Evolutionary conservation across 805 yeast species (phyloP), one percentile per base, ranked within the genome.

Genomic region (Zygotorulaspora danielsina): DNA sequence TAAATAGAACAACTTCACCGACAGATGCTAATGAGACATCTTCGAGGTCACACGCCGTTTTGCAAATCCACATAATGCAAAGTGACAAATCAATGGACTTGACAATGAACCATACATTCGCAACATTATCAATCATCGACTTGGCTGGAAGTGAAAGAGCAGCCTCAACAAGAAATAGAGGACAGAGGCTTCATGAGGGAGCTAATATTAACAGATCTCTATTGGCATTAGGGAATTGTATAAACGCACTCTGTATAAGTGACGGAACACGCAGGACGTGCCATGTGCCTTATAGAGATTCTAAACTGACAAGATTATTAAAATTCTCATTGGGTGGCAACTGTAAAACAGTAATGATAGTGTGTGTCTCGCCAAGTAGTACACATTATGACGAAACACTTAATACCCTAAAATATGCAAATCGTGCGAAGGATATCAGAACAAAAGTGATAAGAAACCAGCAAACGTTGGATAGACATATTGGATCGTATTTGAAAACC

Each of bases 91-190:
- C 82, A 0, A 79, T 81, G 0, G 86, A 78, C 41, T 49, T 84
- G 13, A 69, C 68, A 11, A 86, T 83, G 53, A 72, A 78, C 21
- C 89, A 81, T 48, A 76, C 81, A 0, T 79, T 75, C 63, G 88
- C 95, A 0, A 85, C 95, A 0, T 65, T 89, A 20, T 82, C 93
- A 1, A 82, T 90, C 19, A 89, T 90, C 34, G 97, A 90, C 61
- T 65, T 90, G 32, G 97, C 97, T 0, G 97, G 97, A 4, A 84
- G 95, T 62, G 97, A 90, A 64, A 69, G 97, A 29, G 97, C 97
- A 0, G 79, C 93, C 0, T 83, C 93, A 0, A 88, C 97, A 0
- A 78, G 76, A 49, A 90, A 90, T 59, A 64, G 87, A 32, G 97
- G 97, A 0, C 75, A 72, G 20, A 66, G 96, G 34, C 69, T 90